A percentile compares a stretch with the other conserved stretches of the same genome.
These are phyloP conservation scores for Neurospora sp. DNA, from an alignment of 495 filamentous ascomycete species.

Conservation along the genomic window DNA sequence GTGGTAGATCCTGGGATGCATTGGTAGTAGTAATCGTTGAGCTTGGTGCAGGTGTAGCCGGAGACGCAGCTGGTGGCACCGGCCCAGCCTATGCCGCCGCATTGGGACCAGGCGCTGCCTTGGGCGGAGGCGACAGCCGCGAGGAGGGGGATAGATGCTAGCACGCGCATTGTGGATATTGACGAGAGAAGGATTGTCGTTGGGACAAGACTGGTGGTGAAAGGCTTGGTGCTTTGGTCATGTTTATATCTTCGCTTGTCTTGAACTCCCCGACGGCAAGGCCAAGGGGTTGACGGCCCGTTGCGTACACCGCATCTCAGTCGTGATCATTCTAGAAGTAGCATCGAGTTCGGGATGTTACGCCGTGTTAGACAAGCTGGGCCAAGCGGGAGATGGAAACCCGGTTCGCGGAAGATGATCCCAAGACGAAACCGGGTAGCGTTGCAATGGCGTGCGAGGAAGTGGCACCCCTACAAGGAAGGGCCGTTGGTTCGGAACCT, in stretches of 20 bases:
- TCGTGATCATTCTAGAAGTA: neutral
- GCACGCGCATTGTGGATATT: slow-evolving; percentile 6
- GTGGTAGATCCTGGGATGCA: neutral
- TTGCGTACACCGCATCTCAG: neutral
- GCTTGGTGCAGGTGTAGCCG: slow-evolving; percentile 10
- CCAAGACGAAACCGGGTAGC: neutral
- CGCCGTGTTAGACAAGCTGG: neutral
- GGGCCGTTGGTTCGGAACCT: neutral
- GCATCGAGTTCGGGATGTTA: neutral
- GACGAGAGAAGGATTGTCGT: neutral
- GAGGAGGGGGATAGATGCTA: slow-evolving; percentile 5
- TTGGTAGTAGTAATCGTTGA: neutral
- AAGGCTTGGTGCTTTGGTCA: neutral
- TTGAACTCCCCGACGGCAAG: neutral
- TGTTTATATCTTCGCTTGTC: neutral
- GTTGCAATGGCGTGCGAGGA: neutral
- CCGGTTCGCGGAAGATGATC: neutral
- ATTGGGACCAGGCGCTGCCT: slow-evolving; percentile 15
- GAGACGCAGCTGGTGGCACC: slow-evolving; percentile 6
- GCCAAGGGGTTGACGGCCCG: neutral
- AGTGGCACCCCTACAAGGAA: neutral
- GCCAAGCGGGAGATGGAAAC: neutral
- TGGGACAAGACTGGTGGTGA: neutral
- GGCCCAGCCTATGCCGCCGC: slow-evolving; percentile 7
- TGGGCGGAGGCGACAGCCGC: slow-evolving; percentile 9